Conservation (phyloP, 495 filamentous ascomycete species). For the Rostrohypoxylon terebratum region DNA sequence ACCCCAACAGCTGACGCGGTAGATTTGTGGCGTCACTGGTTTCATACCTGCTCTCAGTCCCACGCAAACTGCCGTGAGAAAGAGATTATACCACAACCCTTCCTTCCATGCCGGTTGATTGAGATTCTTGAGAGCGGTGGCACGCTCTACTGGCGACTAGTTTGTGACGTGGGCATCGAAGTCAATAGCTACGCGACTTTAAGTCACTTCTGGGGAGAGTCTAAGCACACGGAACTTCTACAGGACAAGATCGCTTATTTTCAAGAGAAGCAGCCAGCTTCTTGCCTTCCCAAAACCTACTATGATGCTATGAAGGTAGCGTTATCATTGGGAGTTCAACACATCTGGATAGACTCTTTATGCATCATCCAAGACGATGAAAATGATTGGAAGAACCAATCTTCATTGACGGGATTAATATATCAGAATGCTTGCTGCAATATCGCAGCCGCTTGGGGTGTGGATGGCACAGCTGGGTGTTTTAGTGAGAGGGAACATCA, state of each 20-base stretch:
- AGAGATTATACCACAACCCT: neutral
- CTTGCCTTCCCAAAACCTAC: constrained; percentile 3
- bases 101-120: neutral
- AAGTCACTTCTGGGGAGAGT: constrained; percentile 24
- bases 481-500: neutral
- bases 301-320: constrained; percentile 7
- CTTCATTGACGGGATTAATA: neutral
- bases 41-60: neutral
- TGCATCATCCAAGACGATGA: constrained; percentile 1
- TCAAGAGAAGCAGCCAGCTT: neutral
- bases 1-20: constrained; percentile 7
- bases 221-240: neutral
- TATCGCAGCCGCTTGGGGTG: neutral
- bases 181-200: neutral
- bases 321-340: neutral
- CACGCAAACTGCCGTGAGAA: neutral
- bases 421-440: neutral
- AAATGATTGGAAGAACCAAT: neutral
- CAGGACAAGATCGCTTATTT: neutral
- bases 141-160: neutral
- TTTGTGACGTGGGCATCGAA: neutral
- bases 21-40: constrained; percentile 16
- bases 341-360: constrained; percentile 11
- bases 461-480: neutral
- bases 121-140: neutral